Base-by-base conservation (phyloP, 768 basidiomycete genomes). In the Mycena metata region DNA sequence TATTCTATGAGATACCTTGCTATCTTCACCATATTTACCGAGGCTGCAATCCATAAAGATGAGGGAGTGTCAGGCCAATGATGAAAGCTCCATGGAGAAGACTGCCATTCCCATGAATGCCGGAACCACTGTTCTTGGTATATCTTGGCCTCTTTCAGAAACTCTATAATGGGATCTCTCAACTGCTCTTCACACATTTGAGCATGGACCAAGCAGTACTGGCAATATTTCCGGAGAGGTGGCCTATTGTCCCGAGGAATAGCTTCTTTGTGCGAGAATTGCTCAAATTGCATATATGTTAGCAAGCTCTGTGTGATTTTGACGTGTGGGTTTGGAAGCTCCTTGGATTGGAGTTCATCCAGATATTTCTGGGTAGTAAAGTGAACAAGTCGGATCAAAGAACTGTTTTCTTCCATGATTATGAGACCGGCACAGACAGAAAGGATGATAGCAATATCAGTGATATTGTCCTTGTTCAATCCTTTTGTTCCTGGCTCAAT, bases 321-420 rank as follows among this genome's bases (percentile, higher is more conserved):
- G 8, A 30, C 12, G 13, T 64, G 54, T 16, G 63, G 54, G 26
- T 39, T 9, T 23, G 45, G 15, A 30, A 64, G 57, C 30, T 36
- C 39, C n/a, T n/a, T 3, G 13, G 19, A 7, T 21, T 63, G 62
- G 19, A 54, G 45, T 30, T 11, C 13, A 12, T 47, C 46, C 13
- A 64, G 23, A 26, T 64, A 64, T 1, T 49, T 6, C 35, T 64
- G 63, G 1, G 46, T 39, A 4, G 63, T 64, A 36, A 30, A 57
- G 17, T 64, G 63, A 3, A 64, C 55, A 12, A 64, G 55, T 24
- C 63, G 55, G 5, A 64, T 52, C 16, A 19, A 36, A 17, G 19
- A 30, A 30, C 7, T 35, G 2, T 30, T 0, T 43, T 21, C 24
- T 21, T 63, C 51, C 5, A 45, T 21, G 7, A 52, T 55, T 21